These are phyloP conservation scores for Neurospora sublineolata DNA, from an alignment of 495 filamentous ascomycete species.

Conservation along the genomic window DNA sequence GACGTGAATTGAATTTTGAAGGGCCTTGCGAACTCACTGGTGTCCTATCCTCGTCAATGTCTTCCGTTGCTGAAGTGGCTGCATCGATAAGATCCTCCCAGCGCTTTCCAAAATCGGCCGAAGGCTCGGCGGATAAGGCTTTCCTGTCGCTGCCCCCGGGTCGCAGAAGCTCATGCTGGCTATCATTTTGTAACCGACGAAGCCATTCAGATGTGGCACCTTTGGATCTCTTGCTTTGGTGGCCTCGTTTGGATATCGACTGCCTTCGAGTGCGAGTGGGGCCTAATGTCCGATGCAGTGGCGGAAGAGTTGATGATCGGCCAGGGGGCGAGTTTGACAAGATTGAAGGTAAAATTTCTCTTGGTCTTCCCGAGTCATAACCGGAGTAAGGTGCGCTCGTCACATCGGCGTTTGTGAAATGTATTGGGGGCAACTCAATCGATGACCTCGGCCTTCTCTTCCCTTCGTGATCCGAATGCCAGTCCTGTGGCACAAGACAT, in stretches of 20 bases:
- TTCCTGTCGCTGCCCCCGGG: slow-evolving; percentile 68
- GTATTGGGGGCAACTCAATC: slow-evolving; percentile 65
- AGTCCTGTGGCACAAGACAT: slow-evolving; percentile 38
- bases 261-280: slow-evolving; percentile 66
- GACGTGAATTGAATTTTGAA: slow-evolving; percentile 23
- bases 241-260: slow-evolving; percentile 67
- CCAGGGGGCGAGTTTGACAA: slow-evolving; percentile 71
- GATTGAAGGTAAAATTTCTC: slow-evolving; percentile 72
- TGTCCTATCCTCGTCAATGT: slow-evolving; percentile 76
- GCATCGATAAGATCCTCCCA: slow-evolving; percentile 95
- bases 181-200: slow-evolving; percentile 37
- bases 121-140: slow-evolving; percentile 73
- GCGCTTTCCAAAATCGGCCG: slow-evolving; percentile 66
- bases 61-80: slow-evolving; percentile 73
- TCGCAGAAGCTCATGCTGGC: slow-evolving; percentile 35
- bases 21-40: slow-evolving; percentile 47
- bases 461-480: slow-evolving; percentile 60
- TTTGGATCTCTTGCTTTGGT: slow-evolving; percentile 66
- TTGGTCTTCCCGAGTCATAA: slow-evolving; percentile 46
- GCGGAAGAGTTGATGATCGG: slow-evolving; percentile 76
- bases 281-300: slow-evolving; percentile 53
- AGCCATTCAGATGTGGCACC: slow-evolving; percentile 39
- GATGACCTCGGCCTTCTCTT: slow-evolving; percentile 43
- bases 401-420: slow-evolving; percentile 46
- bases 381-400: slow-evolving; percentile 58